Evolutionary conservation across 139 green algal genomes (phyloP).

Genomic region (Bryopsis sp.): DNA sequence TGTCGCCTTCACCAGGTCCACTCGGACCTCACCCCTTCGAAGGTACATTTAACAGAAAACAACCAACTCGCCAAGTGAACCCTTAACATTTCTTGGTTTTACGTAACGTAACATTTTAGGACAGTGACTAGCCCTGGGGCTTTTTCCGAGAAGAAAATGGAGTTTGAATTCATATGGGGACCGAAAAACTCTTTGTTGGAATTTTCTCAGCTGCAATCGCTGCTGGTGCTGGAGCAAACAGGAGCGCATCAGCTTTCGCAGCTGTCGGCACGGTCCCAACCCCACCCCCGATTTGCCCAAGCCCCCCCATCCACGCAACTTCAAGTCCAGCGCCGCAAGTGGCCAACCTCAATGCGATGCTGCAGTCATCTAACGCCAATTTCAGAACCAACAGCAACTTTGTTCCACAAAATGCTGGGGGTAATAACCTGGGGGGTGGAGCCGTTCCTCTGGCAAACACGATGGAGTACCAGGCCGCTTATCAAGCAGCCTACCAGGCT

Average conservation of each 20-base stretch:
- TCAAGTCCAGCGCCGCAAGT: background rate
- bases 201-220: background rate
- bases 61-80: too few species aligned
- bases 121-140: too few species aligned
- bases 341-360: background rate
- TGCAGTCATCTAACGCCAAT: background rate
- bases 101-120: too few species aligned
- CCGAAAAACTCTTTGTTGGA: too few species aligned
- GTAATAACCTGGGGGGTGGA: background rate
- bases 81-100: too few species aligned
- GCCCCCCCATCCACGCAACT: background rate
- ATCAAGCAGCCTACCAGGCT: slow-evolving; percentile 78
- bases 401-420: background rate
- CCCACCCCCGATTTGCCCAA: background rate
- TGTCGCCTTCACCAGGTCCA: too few species aligned
- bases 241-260: slow-evolving; percentile 26
- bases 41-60: too few species aligned
- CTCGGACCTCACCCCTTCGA: too few species aligned
- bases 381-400: too few species aligned
- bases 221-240: background rate
- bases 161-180: too few species aligned
- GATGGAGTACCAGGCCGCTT: slow-evolving; percentile 77
- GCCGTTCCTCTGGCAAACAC: slow-evolving; percentile 20
- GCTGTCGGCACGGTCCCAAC: slow-evolving; percentile 21
- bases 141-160: background rate